phyloP scores from a whole-genome alignment of 2,329 filamentous ascomycete species.

The Fusarium foetens region DNA sequence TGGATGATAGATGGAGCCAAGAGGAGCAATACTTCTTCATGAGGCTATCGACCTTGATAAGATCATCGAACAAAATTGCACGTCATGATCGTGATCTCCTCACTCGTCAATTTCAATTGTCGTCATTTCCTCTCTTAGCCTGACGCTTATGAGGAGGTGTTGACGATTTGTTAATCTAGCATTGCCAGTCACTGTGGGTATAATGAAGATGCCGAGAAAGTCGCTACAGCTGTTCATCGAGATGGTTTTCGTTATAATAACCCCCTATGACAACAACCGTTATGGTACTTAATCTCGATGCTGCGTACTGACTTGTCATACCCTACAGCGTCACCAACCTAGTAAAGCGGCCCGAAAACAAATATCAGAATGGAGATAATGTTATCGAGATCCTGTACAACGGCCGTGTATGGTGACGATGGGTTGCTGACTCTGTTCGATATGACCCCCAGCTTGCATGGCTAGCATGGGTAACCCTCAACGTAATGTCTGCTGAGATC shows the following conservation, averaged over 20 bases:
- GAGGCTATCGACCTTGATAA: not conserved
- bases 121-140: not conserved
- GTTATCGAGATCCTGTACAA: conserved; percentile 13
- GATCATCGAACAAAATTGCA: not conserved
- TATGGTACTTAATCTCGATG: conserved; percentile 10
- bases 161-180: not conserved
- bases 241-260: not conserved
- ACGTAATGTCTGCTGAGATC: not conserved
- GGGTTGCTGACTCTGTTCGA: not conserved
- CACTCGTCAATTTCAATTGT: conserved; percentile 25
- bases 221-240: not conserved
- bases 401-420: not conserved
- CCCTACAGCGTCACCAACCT: not conserved
- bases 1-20: not conserved
- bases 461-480: not conserved
- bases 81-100: not conserved
- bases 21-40: not conserved
- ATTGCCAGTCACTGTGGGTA: not conserved
- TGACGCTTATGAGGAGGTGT: not conserved
- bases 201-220: not conserved
- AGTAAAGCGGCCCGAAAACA: not conserved
- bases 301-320: not conserved
- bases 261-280: conserved; percentile 1
- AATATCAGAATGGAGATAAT: not conserved
- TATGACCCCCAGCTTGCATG: not conserved